Base-by-base conservation (phyloP, 441 rosid genomes). In the Aleurites moluccanus region DNA sequence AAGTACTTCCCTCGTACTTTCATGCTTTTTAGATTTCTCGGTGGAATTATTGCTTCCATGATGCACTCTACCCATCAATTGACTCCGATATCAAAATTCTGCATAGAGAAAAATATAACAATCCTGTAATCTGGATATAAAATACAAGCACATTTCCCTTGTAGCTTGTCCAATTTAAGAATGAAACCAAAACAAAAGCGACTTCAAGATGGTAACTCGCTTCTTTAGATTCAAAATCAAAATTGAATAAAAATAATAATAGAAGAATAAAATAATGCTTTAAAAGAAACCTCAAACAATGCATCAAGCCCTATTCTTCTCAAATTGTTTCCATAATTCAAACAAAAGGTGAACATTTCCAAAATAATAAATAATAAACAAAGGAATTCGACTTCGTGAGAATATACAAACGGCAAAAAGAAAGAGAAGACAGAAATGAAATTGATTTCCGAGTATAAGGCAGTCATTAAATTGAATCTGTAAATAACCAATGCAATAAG, bases 11-110 rank as follows among this genome's bases (percentile, higher is more conserved):
- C 38, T 52, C 10, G 2, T 21, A 69, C 49, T 53, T 53, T 73
- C 80, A 28, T 68, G 57, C 53, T 69, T 21, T n/a, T 8, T 11
- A 66, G 75, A 57, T 64, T 27, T 20, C 20, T 77, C 13, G 30
- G 30, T 30, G 71, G 68, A 60, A 30, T 21, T 11, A 21, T 38
- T 49, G 67, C 69, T 72, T 65, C 67, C 45, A 21, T 6, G 21
- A 44, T 49, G 33, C 60, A 49, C 60, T 30, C 73, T 65, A 47
- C 69, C 50, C 77, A 78, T 73, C 69, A 67, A 18, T 67, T 67
- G 63, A 66, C 33, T 52, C 77, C 56, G 38, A 21, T 6, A 25
- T 62, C 27, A 53, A 53, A 49, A 27, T 66, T 67, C 77, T 73
- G 63, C 77, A 68, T 2, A 25, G 27, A 33, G 16, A 18, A 68